Evolutionary conservation across 352 stramenopile genomes (phyloP).

Genomic region (Blastocystis sp.): DNA sequence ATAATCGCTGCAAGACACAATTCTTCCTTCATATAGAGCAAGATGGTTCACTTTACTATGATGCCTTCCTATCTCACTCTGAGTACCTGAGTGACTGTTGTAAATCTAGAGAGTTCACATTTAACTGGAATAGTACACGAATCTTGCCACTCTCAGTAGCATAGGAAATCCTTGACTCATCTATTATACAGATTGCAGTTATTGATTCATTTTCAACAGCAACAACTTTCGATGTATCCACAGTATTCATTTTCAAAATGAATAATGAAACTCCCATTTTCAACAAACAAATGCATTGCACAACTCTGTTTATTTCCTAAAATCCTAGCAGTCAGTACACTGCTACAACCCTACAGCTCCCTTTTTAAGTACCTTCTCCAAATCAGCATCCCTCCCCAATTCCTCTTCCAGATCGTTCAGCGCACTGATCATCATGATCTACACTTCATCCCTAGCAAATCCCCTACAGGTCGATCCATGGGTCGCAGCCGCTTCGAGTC

Average conservation of each 20-base stretch:
- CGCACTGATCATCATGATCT: constrained; percentile 9
- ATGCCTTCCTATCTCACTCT: not conserved
- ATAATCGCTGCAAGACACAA: not conserved
- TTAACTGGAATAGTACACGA: not conserved
- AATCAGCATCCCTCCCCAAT: not conserved
- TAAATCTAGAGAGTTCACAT: not conserved
- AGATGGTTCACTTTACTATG: not conserved
- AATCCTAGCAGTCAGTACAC: not conserved
- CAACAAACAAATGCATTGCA: not conserved
- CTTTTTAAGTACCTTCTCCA: constrained; percentile 11
- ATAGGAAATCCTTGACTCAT: not conserved
- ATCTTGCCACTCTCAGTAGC: not conserved
- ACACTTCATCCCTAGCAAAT: not conserved
- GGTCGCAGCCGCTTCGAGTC: not conserved
- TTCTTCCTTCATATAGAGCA: not conserved
- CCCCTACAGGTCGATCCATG: not conserved
- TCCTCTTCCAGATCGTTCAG: not conserved
- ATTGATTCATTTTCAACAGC: not conserved
- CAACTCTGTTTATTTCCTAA: not conserved
- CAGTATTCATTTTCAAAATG: not conserved
- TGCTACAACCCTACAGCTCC: not conserved
- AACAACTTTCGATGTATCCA: not conserved
- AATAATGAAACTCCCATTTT: not conserved
- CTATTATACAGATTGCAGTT: not conserved
- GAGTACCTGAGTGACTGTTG: not conserved